Evolutionary conservation across 352 stramenopile genomes (phyloP).

Genomic region (Pythium periplocum): DNA sequence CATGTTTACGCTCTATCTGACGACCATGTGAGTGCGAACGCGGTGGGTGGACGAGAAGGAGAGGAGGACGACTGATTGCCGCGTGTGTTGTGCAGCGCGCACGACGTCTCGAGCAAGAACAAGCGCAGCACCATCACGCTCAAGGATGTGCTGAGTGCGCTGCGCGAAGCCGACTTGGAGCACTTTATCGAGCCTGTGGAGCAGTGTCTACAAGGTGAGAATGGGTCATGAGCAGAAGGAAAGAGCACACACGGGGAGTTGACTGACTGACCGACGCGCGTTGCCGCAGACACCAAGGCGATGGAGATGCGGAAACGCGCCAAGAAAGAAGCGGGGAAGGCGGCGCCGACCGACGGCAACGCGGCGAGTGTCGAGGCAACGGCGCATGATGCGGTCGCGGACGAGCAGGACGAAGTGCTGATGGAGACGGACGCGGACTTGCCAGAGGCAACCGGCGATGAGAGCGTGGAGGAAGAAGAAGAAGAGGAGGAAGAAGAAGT

Average conservation of each 20-base stretch:
- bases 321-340: conserved; percentile 15
- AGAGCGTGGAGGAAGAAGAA: conserved; percentile 31
- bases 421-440: conserved; percentile 19
- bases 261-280: not conserved
- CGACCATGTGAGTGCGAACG: conserved; percentile 41
- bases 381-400: not conserved
- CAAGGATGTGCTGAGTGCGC: conserved; percentile 65
- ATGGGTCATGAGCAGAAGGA: too few relatives aligned
- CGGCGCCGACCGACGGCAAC: not conserved
- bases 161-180: conserved; percentile 74
- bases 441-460: conserved; percentile 10
- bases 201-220: conserved; percentile 55
- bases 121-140: conserved; percentile 75
- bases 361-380: not conserved
- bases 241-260: not conserved
- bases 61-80: not conserved
- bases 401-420: conserved; percentile 8
- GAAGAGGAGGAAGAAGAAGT: conserved; percentile 28
- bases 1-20: conserved; percentile 79
- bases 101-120: conserved; percentile 55
- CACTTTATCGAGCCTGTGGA: conserved; percentile 70
- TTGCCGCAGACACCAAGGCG: conserved; percentile 36
- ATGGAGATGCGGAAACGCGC: conserved; percentile 28
- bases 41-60: not conserved
- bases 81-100: conserved; percentile 30